Conservation (phyloP, 768 basidiomycete genomes). For the Kwoniella sp. region DNA sequence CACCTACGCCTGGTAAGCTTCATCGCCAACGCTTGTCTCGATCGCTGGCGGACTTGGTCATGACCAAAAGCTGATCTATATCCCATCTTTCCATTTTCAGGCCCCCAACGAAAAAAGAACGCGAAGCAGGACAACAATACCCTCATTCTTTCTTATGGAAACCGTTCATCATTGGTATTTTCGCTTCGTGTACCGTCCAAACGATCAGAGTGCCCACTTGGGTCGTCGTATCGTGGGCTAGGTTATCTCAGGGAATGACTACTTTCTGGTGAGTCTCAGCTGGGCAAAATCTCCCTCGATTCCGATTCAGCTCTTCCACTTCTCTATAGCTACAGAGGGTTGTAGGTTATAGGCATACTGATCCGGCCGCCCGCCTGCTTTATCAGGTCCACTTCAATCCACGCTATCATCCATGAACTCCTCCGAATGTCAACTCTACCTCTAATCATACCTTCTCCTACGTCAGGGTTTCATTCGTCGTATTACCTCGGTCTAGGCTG, state of each 20-base stretch:
- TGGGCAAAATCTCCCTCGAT: too few species aligned
- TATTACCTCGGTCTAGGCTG: conserved; percentile 55
- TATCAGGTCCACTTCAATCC: conserved; percentile 42
- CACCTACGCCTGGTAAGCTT: conserved; percentile 50
- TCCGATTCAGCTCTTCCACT: neutral
- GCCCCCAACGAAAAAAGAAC: conserved; percentile 50
- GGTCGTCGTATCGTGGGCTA: conserved; percentile 32
- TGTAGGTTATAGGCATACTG: neutral
- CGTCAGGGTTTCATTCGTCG: conserved; percentile 48
- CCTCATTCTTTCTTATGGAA: conserved; percentile 48
- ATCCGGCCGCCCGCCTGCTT: neutral
- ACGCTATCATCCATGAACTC: conserved; percentile 48
- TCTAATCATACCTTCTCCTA: conserved; percentile 41
- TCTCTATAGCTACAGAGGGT: too few species aligned
- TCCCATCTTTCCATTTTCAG: conserved; percentile 19
- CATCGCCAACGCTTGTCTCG: neutral
- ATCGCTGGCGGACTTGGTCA: too few species aligned
- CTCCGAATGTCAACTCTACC: conserved; percentile 45
- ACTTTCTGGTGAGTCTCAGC: conserved; percentile 33
- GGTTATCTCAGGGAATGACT: conserved; percentile 11
- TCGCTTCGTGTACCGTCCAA: conserved; percentile 50
- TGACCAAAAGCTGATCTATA: neutral
- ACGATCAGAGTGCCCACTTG: conserved; percentile 45
- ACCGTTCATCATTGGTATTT: conserved; percentile 50
- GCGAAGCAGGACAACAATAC: conserved; percentile 45